Conservation (phyloP, 352 stramenopile species). For the Phytophthora tentaculata region DNA sequence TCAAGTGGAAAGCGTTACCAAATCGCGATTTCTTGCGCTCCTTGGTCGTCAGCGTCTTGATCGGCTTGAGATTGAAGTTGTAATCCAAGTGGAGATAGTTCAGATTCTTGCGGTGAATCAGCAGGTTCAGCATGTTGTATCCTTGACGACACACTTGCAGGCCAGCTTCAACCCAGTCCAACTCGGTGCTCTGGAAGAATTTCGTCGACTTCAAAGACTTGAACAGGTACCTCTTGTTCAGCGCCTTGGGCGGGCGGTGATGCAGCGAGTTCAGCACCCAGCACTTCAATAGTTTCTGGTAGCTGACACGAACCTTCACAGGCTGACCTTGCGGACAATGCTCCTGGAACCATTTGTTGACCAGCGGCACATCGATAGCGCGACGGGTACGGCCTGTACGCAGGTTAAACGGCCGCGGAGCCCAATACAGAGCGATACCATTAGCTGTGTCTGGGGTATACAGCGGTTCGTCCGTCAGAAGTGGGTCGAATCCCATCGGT, state of each 20-base stretch:
- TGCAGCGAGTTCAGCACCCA: constrained; percentile 99
- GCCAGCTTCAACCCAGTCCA: constrained; percentile 99
- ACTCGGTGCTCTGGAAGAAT: constrained; percentile 99
- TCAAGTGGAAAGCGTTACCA: constrained; percentile 96
- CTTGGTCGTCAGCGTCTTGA: constrained; percentile 99
- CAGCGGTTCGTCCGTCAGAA: constrained; percentile 94
- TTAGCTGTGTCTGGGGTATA: constrained; percentile 96
- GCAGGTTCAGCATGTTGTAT: constrained; percentile 99
- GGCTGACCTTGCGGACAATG: constrained; percentile 98
- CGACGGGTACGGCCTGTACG: constrained; percentile 95
- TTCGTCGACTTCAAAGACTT: constrained; percentile 99
- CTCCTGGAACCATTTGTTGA: constrained; percentile 99
- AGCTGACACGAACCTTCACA: constrained; percentile 99
- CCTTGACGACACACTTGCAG: constrained; percentile 98
- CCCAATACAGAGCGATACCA: constrained; percentile 99
- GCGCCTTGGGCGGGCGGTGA: constrained; percentile 90
- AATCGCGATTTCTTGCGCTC: constrained; percentile 99
- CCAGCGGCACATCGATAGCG: constrained; percentile 97
- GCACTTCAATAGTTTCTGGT: constrained; percentile 99
- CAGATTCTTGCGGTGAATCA: constrained; percentile 99
- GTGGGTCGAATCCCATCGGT: constrained; percentile 87
- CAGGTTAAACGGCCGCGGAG: constrained; percentile 97
- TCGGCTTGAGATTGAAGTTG: constrained; percentile 99
- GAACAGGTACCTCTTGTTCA: constrained; percentile 99
- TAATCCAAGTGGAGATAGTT: constrained; percentile 99